phyloP scores from a whole-genome alignment of 176 grass and related monocot genomes.

The Pontederia paniculata region DNA sequence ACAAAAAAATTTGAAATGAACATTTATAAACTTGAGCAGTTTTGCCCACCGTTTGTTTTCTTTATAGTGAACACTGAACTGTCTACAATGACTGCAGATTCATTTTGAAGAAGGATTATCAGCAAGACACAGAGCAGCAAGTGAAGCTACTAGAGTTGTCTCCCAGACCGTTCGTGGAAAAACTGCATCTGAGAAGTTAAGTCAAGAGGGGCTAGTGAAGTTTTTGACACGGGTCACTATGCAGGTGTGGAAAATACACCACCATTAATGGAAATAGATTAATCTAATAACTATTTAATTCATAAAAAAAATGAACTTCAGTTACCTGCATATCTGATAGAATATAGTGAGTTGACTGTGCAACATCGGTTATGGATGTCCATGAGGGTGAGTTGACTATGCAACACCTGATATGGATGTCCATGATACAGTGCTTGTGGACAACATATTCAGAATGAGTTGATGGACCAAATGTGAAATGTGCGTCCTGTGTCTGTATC shows the following conservation, averaged over 20 bases:
- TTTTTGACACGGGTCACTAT: constrained; percentile 75
- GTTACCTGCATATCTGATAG: too few species aligned
- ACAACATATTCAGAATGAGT: too few species aligned
- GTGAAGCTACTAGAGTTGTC: constrained; percentile 59
- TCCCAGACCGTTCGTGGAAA: constrained; percentile 58
- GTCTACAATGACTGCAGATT: constrained; percentile 34
- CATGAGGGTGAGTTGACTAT: too few species aligned
- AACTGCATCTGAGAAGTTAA: constrained; percentile 68
- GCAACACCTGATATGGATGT: too few species aligned
- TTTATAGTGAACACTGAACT: constrained; percentile 24
- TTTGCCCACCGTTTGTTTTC: neutral
- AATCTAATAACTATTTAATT: neutral
- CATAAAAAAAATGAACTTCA: neutral
- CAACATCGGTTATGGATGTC: too few species aligned
- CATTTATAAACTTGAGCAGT: neutral
- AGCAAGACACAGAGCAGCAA: constrained; percentile 46
- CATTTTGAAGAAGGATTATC: constrained; percentile 95
- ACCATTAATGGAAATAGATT: neutral
- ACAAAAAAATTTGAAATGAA: neutral
- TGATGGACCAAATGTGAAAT: too few species aligned
- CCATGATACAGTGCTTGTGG: too few species aligned
- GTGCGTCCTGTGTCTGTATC: too few species aligned
- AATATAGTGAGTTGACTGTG: too few species aligned
- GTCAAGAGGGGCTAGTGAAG: constrained; percentile 74
- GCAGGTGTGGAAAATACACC: constrained; percentile 39